A percentile compares a stretch with the other conserved stretches of the same genome.
These are phyloP conservation scores for Pseudogymnoascus sp. DNA, from an alignment of 2,329 filamentous ascomycete species.

Conservation along the genomic window DNA sequence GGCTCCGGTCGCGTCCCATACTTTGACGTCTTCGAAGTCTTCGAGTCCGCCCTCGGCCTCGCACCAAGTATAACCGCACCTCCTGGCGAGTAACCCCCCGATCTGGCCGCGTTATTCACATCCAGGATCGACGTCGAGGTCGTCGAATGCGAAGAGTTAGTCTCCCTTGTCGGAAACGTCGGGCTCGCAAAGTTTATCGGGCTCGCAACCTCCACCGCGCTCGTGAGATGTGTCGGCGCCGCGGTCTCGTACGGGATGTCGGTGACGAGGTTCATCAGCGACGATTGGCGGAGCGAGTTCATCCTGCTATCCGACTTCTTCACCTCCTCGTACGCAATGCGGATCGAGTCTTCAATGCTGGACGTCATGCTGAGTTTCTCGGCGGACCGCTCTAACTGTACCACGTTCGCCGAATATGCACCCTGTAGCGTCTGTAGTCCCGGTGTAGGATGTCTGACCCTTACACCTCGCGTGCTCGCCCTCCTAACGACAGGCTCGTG, in stretches of 20 bases:
- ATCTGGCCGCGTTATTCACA: constrained; percentile 56
- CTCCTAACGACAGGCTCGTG: not conserved
- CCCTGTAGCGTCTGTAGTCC: constrained; percentile 55
- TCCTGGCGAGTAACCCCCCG: constrained; percentile 62
- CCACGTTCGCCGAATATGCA: constrained; percentile 58
- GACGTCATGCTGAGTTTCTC: constrained; percentile 65
- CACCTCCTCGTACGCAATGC: constrained; percentile 61
- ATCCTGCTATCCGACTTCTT: constrained; percentile 61
- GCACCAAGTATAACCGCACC: constrained; percentile 27
- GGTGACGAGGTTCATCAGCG: constrained; percentile 63
- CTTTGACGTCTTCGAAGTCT: constrained; percentile 41
- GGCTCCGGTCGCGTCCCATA: constrained; percentile 27
- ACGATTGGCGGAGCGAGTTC: constrained; percentile 54
- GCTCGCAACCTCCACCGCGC: not conserved
- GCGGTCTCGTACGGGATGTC: constrained; percentile 55
- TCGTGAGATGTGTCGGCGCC: constrained; percentile 54
- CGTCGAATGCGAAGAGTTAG: not conserved
- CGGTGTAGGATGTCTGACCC: constrained; percentile 50
- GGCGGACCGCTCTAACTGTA: constrained; percentile 66
- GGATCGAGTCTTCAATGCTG: constrained; percentile 71
- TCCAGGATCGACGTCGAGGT: constrained; percentile 54
- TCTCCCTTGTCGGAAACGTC: constrained; percentile 49
- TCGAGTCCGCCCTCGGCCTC: not conserved
- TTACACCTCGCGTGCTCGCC: not conserved
- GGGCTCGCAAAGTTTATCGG: constrained; percentile 28